These are phyloP conservation scores for Boletellus emodensis DNA, from an alignment of 768 basidiomycete genomes.

Conservation along the genomic window DNA sequence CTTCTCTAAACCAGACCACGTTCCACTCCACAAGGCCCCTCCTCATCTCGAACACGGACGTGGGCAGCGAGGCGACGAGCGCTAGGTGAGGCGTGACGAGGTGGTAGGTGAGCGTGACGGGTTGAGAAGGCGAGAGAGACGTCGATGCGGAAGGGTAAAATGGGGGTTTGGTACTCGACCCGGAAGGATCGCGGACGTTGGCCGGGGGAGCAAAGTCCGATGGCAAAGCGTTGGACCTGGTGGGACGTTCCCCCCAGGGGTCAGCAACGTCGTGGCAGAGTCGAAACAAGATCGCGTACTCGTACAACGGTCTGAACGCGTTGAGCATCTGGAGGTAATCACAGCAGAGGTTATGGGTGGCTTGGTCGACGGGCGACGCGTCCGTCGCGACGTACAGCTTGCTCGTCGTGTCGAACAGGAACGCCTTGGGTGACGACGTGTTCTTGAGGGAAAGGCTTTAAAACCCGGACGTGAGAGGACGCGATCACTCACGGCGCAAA, in stretches of 20 bases:
- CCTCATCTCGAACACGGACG: slow-evolving; percentile 65
- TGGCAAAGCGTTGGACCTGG: slow-evolving; percentile 17
- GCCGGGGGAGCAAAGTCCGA: background rate
- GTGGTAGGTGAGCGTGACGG: slow-evolving; percentile 81
- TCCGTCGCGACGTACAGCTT: slow-evolving; percentile 93
- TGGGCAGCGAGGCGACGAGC: slow-evolving; percentile 68
- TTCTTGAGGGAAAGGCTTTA: slow-evolving; percentile 46
- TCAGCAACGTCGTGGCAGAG: slow-evolving; percentile 1
- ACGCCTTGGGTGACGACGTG: slow-evolving; percentile 90
- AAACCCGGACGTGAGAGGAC: background rate
- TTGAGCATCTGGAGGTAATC: slow-evolving; percentile 88
- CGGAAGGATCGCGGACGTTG: slow-evolving; percentile 4
- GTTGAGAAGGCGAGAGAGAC: slow-evolving; percentile 50
- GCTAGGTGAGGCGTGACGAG: slow-evolving; percentile 70
- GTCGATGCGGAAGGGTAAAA: slow-evolving; percentile 72
- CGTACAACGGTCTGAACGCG: slow-evolving; percentile 82
- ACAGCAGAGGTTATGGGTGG: slow-evolving; percentile 84
- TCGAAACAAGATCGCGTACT: slow-evolving; percentile 39
- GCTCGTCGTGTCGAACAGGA: slow-evolving; percentile 83
- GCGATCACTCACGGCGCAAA: slow-evolving; percentile 59
- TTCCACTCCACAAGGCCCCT: slow-evolving; percentile 83
- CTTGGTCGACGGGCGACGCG: slow-evolving; percentile 83
- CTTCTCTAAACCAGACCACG: slow-evolving; percentile 79
- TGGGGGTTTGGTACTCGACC: slow-evolving; percentile 37
- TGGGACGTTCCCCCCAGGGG: background rate